Evolutionary conservation across 345 rosid species (phyloP).

Genomic region (Excoecaria cochinchinensis): DNA sequence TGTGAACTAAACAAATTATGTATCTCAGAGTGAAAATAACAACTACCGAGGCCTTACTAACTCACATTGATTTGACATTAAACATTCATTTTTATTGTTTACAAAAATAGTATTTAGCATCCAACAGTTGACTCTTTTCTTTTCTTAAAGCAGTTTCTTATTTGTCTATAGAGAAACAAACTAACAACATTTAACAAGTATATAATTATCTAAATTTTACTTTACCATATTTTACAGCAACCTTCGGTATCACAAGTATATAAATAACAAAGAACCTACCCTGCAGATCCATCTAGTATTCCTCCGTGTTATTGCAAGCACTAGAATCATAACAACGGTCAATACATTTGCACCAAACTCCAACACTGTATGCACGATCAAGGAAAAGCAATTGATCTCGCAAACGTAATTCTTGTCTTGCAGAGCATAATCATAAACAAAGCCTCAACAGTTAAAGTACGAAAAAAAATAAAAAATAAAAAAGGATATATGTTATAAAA

Average conservation of each 20-base stretch:
- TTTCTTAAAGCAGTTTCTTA: too few species aligned
- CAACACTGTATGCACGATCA: slow-evolving; percentile 50
- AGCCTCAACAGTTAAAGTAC: not conserved
- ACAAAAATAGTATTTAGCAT: not conserved
- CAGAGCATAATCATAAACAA: not conserved
- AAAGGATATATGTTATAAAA: slow-evolving; percentile 61
- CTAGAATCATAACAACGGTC: slow-evolving; percentile 46
- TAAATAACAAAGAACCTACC: slow-evolving; percentile 35
- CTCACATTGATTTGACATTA: not conserved
- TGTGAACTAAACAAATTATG: not conserved
- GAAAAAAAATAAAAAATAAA: not conserved
- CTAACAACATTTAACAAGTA: not conserved
- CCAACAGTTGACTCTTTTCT: too few species aligned
- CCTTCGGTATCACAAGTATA: not conserved
- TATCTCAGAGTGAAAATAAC: not conserved
- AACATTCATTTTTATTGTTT: not conserved
- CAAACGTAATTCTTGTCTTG: not conserved
- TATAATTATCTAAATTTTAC: not conserved
- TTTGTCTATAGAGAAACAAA: not conserved
- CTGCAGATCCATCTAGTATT: slow-evolving; percentile 31
- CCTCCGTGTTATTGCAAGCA: slow-evolving; percentile 45
- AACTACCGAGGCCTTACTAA: not conserved
- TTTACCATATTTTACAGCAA: not conserved
- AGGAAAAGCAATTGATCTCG: slow-evolving; percentile 33
- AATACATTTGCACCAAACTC: slow-evolving; percentile 58